Evolutionary conservation across 2,329 filamentous ascomycete species (phyloP).

Genomic region (Cryoendolithus antarcticus): DNA sequence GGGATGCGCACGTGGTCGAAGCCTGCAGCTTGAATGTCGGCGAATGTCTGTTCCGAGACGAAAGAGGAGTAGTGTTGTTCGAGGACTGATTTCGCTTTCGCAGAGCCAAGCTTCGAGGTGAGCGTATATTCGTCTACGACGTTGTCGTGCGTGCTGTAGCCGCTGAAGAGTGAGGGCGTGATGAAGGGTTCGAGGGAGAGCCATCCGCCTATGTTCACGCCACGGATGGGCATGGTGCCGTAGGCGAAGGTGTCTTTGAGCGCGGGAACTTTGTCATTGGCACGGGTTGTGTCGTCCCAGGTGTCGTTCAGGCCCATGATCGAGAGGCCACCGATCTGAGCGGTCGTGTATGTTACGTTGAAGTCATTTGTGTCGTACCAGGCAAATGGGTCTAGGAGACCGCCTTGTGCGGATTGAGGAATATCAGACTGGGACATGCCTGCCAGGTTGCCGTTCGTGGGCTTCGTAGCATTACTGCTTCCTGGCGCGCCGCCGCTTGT

Average conservation of each 20-base stretch:
- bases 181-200: constrained; percentile 90
- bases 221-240: constrained; percentile 64
- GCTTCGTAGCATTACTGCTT: constrained; percentile 18
- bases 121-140: constrained; percentile 87
- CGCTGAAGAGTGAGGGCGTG: constrained; percentile 76
- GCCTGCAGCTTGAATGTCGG: constrained; percentile 72
- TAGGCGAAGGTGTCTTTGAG: constrained; percentile 72
- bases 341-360: constrained; percentile 84
- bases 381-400: constrained; percentile 74
- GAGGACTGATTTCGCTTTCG: constrained; percentile 51
- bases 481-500: constrained; percentile 10
- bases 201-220: constrained; percentile 91
- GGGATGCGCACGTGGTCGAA: constrained; percentile 96
- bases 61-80: constrained; percentile 89
- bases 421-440: constrained; percentile 32
- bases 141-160: constrained; percentile 45
- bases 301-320: constrained; percentile 76
- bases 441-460: constrained; percentile 34
- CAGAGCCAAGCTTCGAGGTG: constrained; percentile 53
- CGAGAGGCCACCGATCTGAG: constrained; percentile 70
- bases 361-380: constrained; percentile 88
- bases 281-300: constrained; percentile 71
- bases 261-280: constrained; percentile 70
- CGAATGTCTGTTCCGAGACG: constrained; percentile 72
- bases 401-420: constrained; percentile 52